phyloP scores from a whole-genome alignment of 768 basidiomycete species.

The Calocybe gangraenosa region DNA sequence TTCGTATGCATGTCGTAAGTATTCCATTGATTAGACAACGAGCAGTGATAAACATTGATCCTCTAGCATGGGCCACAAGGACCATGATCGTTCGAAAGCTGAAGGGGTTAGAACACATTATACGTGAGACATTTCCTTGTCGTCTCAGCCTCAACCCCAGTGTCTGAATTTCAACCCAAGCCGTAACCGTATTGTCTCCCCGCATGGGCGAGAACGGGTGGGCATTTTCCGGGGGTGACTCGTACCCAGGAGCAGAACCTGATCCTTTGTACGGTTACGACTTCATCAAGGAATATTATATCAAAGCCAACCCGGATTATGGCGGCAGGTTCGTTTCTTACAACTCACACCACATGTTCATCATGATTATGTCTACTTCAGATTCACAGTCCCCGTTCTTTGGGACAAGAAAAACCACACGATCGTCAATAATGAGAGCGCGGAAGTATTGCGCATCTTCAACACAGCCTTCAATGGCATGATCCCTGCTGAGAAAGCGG shows the following conservation, averaged over 20 bases:
- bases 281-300: slow-evolving; percentile 84
- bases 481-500: slow-evolving; percentile 59
- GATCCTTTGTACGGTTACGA: slow-evolving; percentile 70
- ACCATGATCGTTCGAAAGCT: slow-evolving; percentile 85
- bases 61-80: slow-evolving; percentile 86
- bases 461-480: slow-evolving; percentile 81
- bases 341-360: background rate
- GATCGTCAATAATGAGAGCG: slow-evolving; percentile 94
- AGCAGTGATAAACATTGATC: slow-evolving; percentile 6
- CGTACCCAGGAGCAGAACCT: slow-evolving; percentile 66
- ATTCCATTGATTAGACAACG: background rate
- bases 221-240: slow-evolving; percentile 73
- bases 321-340: slow-evolving; percentile 49
- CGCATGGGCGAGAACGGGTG: slow-evolving; percentile 82
- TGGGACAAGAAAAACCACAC: slow-evolving; percentile 89
- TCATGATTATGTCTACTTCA: slow-evolving; percentile 14
- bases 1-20: slow-evolving; percentile 78
- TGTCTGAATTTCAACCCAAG: too few species aligned
- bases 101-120: slow-evolving; percentile 84
- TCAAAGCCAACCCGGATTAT: slow-evolving; percentile 70
- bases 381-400: slow-evolving; percentile 85
- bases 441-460: slow-evolving; percentile 93
- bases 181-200: slow-evolving; percentile 79
- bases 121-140: slow-evolving; percentile 72
- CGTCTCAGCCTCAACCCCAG: too few species aligned